A percentile compares a stretch with the other conserved stretches of the same genome.
These are phyloP conservation scores for Apostasia ramifera DNA, from an alignment of 106 monocot species.

Conservation along the genomic window DNA sequence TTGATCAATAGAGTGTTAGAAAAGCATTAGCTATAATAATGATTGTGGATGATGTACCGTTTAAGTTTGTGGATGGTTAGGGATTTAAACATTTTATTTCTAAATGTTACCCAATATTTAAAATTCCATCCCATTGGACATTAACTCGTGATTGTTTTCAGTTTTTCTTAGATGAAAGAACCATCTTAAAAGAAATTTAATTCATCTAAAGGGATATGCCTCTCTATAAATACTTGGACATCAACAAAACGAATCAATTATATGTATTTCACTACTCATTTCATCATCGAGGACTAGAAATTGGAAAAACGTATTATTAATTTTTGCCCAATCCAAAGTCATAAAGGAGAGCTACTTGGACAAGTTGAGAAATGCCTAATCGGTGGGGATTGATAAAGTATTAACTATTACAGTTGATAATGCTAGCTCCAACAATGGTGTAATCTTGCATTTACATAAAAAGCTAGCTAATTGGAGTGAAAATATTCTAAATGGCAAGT, in stretches of 20 bases:
- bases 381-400: not conserved
- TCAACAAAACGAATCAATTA: not conserved
- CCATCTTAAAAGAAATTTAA: not conserved
- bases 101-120: not conserved
- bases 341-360: constrained; percentile 5
- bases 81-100: not conserved
- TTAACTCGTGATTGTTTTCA: not conserved
- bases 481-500: not conserved
- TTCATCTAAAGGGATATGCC: not conserved
- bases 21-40: not conserved
- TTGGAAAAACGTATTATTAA: not conserved
- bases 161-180: not conserved
- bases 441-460: not conserved
- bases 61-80: not conserved
- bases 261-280: not conserved
- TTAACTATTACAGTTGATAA: constrained; percentile 5
- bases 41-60: constrained; percentile 1
- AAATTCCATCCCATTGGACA: not conserved
- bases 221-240: constrained; percentile 2
- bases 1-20: not conserved
- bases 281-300: not conserved
- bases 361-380: not conserved
- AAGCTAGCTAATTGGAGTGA: not conserved
- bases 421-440: not conserved
- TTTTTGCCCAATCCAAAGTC: not conserved